Evolutionary conservation across 2,329 filamentous ascomycete species (phyloP).

Genomic region (Elsinoe ampelina): DNA sequence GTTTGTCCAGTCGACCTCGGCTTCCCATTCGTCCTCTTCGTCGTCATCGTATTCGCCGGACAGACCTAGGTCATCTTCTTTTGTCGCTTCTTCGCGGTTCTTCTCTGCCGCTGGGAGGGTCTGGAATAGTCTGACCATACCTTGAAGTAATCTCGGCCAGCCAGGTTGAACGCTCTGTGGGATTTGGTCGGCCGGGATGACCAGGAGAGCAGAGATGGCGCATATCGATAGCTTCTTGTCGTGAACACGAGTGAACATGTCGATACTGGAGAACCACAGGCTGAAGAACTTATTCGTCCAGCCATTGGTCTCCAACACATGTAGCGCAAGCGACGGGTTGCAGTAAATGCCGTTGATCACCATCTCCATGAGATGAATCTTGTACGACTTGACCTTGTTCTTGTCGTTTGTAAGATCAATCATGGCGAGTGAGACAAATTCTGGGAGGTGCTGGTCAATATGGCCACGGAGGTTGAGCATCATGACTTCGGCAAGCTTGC

Average conservation of each 20-base stretch:
- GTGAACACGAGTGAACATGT: constrained; percentile 84
- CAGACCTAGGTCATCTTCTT: constrained; percentile 68
- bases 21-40: constrained; percentile 72
- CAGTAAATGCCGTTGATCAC: constrained; percentile 98
- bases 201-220: constrained; percentile 78
- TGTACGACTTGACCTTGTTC: constrained; percentile 82
- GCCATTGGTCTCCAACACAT: constrained; percentile 77
- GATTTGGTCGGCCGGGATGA: constrained; percentile 68
- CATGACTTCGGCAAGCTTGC: constrained; percentile 92
- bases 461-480: constrained; percentile 89
- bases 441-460: constrained; percentile 78
- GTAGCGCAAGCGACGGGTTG: constrained; percentile 75
- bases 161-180: constrained; percentile 88
- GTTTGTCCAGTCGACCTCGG: constrained; percentile 59
- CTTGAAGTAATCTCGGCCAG: constrained; percentile 84
- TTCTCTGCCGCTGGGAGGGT: constrained; percentile 80
- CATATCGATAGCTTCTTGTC: constrained; percentile 98
- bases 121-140: constrained; percentile 84
- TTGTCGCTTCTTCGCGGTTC: constrained; percentile 85
- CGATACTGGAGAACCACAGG: constrained; percentile 94
- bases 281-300: constrained; percentile 99
- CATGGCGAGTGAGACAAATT: constrained; percentile 88
- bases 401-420: constrained; percentile 64
- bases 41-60: constrained; percentile 65
- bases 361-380: constrained; percentile 97